Conservation (phyloP, 2,329 filamentous ascomycete genomes). For the Fusarium buxicola region DNA sequence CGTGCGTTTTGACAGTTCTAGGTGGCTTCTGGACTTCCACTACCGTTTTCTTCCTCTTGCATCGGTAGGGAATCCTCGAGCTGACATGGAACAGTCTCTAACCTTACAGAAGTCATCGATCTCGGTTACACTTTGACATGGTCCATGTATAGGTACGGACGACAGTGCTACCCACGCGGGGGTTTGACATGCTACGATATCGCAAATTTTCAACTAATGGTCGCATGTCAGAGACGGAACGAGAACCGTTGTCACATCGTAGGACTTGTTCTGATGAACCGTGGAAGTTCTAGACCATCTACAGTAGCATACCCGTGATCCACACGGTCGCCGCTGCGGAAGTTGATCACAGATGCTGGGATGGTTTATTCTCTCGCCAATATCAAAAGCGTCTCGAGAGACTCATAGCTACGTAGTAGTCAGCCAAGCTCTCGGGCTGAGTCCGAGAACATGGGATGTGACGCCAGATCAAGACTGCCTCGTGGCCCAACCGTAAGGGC, state of each 20-base stretch:
- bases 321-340: constrained; percentile 3
- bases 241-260: neutral
- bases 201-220: neutral
- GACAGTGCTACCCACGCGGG: no score
- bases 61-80: no score
- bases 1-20: neutral
- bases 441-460: neutral
- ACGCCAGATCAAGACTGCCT: no score
- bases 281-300: constrained; percentile 19
- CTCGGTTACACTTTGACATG: no score
- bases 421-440: constrained; percentile 1
- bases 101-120: no score
- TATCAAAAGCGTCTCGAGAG: neutral
- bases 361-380: neutral
- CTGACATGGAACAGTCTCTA: no score
- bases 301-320: neutral
- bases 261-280: neutral
- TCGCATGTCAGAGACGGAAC: no score
- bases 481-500: no score
- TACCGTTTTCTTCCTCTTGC: neutral
- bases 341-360: neutral
- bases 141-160: no score
- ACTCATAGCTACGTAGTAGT: no score
- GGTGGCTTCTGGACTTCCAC: neutral
- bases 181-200: neutral